A percentile compares a stretch with the other conserved stretches of the same genome.
These are phyloP conservation scores for Amesomyces nigricolor DNA, from an alignment of 2,329 filamentous ascomycete genomes.

Conservation along the genomic window DNA sequence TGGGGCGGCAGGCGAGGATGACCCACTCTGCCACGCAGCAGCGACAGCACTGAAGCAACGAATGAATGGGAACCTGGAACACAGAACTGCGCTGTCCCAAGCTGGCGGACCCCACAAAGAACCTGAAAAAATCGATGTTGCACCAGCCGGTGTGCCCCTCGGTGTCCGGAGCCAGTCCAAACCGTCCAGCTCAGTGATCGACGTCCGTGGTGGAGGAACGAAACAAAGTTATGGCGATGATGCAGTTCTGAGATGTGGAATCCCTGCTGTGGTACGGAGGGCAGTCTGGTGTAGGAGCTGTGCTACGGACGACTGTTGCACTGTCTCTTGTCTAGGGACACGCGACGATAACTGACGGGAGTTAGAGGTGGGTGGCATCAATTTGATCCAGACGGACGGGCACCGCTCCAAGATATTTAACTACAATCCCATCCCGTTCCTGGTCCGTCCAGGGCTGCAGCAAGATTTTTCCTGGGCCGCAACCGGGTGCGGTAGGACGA, in stretches of 20 bases:
- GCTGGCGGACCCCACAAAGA: not conserved
- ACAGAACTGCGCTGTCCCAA: not conserved
- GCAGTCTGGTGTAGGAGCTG: no score
- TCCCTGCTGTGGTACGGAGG: no score
- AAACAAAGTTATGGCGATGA: no score
- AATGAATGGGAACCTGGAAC: not conserved
- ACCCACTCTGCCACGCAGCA: not conserved
- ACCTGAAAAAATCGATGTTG: not conserved
- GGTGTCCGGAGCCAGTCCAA: slow-evolving; percentile 4
- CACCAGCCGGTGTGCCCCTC: slow-evolving; percentile 3
- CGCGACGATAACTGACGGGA: not conserved
- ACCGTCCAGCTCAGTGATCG: not conserved
- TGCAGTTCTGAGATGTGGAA: no score
- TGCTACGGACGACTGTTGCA: no score
- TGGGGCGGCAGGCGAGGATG: slow-evolving; percentile 13
- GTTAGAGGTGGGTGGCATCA: not conserved
- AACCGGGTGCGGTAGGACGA: slow-evolving; percentile 2
- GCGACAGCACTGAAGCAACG: not conserved
- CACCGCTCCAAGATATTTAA: not conserved
- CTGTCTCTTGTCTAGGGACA: no score
- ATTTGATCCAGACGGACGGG: not conserved
- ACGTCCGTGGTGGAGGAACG: no score
- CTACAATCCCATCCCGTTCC: not conserved
- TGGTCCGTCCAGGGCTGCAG: not conserved
- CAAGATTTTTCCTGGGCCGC: not conserved